These are phyloP conservation scores for Leptographium wingfieldii DNA, from an alignment of 2,329 filamentous ascomycete genomes.

Conservation along the genomic window DNA sequence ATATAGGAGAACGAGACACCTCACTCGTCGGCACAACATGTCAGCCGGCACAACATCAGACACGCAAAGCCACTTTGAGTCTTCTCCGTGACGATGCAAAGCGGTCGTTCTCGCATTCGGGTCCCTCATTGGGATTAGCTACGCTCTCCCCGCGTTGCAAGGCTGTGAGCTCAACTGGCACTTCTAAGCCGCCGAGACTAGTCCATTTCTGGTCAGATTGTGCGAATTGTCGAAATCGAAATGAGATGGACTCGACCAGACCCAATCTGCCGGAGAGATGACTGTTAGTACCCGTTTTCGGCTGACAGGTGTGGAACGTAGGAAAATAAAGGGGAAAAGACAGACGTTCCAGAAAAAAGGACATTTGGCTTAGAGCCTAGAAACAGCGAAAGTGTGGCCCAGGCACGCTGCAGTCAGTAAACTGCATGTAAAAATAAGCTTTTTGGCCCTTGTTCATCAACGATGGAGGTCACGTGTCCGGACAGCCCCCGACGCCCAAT, in stretches of 20 bases:
- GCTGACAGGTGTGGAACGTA: not conserved
- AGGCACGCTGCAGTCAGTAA: not conserved
- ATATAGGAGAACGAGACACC: not conserved
- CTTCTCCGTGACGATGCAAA: not conserved
- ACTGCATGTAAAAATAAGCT: not conserved
- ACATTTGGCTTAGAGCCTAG: not conserved
- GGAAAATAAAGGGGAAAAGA: not conserved
- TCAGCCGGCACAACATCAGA: not conserved
- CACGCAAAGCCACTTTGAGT: not conserved
- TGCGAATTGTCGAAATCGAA: not conserved
- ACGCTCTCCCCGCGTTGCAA: not conserved
- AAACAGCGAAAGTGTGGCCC: not conserved
- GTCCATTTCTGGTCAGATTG: constrained; percentile 4
- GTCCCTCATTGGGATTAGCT: not conserved
- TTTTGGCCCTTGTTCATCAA: not conserved
- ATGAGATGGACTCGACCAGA: not conserved
- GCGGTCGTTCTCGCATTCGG: not conserved
- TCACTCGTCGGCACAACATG: not conserved
- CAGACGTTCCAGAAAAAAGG: no score
- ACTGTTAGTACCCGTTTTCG: not conserved
- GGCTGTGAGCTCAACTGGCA: not conserved
- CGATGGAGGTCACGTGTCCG: not conserved
- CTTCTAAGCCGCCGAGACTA: not conserved
- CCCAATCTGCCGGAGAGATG: not conserved
- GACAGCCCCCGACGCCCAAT: not conserved